phyloP scores from a whole-genome alignment of 129 eudicot genomes.

The Escallonia rubra region DNA sequence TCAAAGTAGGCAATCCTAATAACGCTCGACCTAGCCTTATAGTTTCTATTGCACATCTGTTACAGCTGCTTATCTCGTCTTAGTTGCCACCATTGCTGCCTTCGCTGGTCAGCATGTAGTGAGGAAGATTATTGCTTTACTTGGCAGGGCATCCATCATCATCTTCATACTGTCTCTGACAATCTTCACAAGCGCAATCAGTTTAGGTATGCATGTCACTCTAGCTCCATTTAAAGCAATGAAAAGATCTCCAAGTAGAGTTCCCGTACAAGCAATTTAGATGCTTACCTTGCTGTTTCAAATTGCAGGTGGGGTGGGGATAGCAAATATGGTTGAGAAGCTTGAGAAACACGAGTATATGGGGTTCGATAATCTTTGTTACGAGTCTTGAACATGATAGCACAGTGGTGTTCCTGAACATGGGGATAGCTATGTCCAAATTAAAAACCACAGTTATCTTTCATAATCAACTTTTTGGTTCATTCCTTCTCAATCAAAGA shows the following conservation, averaged over 20 bases:
- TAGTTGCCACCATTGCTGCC: slow-evolving; percentile 43
- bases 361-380: slow-evolving; percentile 32
- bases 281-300: background rate
- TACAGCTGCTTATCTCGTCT: slow-evolving; percentile 45
- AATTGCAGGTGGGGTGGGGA: slow-evolving; percentile 33
- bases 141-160: slow-evolving; percentile 47
- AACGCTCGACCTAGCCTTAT: background rate
- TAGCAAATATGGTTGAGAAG: slow-evolving; percentile 19
- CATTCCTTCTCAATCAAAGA: background rate
- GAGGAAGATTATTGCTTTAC: slow-evolving; percentile 28
- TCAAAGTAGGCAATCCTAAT: background rate
- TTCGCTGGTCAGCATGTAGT: slow-evolving; percentile 46
- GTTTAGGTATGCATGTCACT: slow-evolving; percentile 26
- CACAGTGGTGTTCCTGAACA: background rate
- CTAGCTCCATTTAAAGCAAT: background rate
- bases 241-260: no score
- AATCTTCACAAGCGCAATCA: slow-evolving; percentile 37
- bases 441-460: background rate
- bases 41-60: background rate
- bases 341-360: slow-evolving; percentile 24
- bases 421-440: background rate
- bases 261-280: background rate
- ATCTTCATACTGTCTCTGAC: slow-evolving; percentile 44
- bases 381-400: slow-evolving; percentile 6
- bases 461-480: background rate